phyloP scores from a whole-genome alignment of 225 moss, liverwort and hornwort species.

The Thuidium tamariscinum region DNA sequence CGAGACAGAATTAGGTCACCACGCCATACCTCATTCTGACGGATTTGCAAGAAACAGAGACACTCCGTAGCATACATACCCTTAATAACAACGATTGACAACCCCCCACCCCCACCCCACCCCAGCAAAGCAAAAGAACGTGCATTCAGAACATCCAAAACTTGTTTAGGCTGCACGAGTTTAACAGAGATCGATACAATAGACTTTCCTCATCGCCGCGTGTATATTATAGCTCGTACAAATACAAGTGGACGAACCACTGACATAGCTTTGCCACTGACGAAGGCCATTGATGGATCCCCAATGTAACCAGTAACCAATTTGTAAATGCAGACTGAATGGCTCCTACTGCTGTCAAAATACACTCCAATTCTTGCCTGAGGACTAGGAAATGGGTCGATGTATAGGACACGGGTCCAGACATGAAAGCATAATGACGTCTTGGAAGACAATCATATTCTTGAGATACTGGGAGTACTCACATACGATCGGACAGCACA shows the following conservation, averaged over 20 bases:
- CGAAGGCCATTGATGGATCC: not conserved
- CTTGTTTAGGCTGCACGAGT: not conserved
- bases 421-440: conserved; percentile 3
- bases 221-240: conserved; percentile 10
- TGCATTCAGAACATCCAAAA: not conserved
- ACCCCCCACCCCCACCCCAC: no score
- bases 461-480: conserved; percentile 32
- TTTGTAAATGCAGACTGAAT: not conserved
- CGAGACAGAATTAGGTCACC: no score
- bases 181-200: not conserved
- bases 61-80: no score
- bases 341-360: conserved; percentile 1
- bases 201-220: not conserved
- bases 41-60: no score
- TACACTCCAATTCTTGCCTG: conserved; percentile 8
- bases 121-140: not conserved
- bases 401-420: not conserved
- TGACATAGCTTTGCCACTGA: not conserved
- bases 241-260: conserved; percentile 3
- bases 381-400: not conserved
- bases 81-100: not conserved
- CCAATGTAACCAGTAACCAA: not conserved
- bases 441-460: conserved; percentile 16
- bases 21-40: no score
- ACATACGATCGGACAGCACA: conserved; percentile 26